Evolutionary conservation across 2,329 filamentous ascomycete genomes (phyloP).

Genomic region (Pestalotiopsis sp.): DNA sequence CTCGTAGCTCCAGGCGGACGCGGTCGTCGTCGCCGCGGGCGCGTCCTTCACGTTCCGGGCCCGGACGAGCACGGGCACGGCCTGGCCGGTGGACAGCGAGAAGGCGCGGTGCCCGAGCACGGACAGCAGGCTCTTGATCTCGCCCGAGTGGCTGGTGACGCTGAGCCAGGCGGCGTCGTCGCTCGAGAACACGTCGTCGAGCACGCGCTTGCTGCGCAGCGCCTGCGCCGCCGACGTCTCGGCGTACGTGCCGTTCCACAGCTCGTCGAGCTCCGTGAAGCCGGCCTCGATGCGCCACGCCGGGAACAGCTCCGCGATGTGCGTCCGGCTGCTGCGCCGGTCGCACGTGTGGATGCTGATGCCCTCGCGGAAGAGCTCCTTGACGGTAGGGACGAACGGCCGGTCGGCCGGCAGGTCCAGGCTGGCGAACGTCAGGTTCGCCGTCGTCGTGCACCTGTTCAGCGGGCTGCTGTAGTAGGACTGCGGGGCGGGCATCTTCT

Average conservation of each 20-base stretch:
- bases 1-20: conserved; percentile 39
- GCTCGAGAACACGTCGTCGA: conserved; percentile 59
- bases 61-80: conserved; percentile 69
- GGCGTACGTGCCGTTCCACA: conserved; percentile 44
- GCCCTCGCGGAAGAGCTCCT: conserved; percentile 67
- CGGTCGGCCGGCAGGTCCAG: conserved; percentile 52
- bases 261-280: conserved; percentile 57
- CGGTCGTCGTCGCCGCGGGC: conserved; percentile 30
- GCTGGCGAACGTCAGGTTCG: conserved; percentile 60
- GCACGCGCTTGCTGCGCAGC: conserved; percentile 46
- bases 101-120: conserved; percentile 66
- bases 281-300: conserved; percentile 59
- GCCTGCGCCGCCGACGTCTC: conserved; percentile 52
- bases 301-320: conserved; percentile 56
- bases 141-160: conserved; percentile 63
- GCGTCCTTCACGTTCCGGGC: conserved; percentile 44
- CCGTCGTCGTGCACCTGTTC: conserved; percentile 64
- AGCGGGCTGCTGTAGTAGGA: conserved; percentile 69
- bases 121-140: conserved; percentile 53
- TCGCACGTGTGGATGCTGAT: conserved; percentile 73
- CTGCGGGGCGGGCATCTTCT: conserved; percentile 63
- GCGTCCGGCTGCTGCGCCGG: conserved; percentile 55
- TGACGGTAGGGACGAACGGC: conserved; percentile 61
- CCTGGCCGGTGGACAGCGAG: conserved; percentile 64
- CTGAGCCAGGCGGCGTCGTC: conserved; percentile 60